phyloP scores from a whole-genome alignment of 2,329 filamentous ascomycete genomes.

The Verticillium nonalfalfae region DNA sequence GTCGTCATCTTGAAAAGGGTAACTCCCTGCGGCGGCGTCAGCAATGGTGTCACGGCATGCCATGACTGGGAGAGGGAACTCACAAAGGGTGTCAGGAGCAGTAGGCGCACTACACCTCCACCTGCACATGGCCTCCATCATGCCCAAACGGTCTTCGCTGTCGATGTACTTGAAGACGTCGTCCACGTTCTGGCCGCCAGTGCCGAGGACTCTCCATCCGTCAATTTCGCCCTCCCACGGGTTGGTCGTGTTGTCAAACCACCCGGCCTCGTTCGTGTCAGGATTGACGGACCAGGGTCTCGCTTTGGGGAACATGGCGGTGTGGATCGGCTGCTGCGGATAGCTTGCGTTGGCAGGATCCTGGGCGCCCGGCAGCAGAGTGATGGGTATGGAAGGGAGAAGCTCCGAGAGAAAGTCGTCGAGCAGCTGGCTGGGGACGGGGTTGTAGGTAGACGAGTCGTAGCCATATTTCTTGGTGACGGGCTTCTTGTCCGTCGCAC shows the following conservation, averaged over 20 bases:
- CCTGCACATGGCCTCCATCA: constrained; percentile 91
- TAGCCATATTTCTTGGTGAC: constrained; percentile 86
- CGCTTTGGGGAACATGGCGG: constrained; percentile 79
- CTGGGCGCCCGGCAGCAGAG: constrained; percentile 73
- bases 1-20: constrained; percentile 91
- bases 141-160: constrained; percentile 67
- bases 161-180: constrained; percentile 91
- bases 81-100: constrained; percentile 91
- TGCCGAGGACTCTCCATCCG: constrained; percentile 81
- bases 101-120: constrained; percentile 92
- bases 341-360: constrained; percentile 88
- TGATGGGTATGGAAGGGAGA: constrained; percentile 81
- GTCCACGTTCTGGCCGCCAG: constrained; percentile 86
- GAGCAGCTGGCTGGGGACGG: constrained; percentile 74
- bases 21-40: constrained; percentile 61
- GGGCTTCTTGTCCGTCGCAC: constrained; percentile 36
- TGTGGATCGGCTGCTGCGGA: constrained; percentile 88
- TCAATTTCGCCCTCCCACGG: constrained; percentile 89
- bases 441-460: constrained; percentile 82
- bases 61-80: constrained; percentile 27
- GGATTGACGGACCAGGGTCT: constrained; percentile 62
- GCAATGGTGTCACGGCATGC: neutral
- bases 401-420: constrained; percentile 78
- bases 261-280: constrained; percentile 46
- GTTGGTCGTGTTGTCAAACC: constrained; percentile 88